phyloP scores from a whole-genome alignment of 2,329 filamentous ascomycete species.

The Cordyceps fumosorosea region DNA sequence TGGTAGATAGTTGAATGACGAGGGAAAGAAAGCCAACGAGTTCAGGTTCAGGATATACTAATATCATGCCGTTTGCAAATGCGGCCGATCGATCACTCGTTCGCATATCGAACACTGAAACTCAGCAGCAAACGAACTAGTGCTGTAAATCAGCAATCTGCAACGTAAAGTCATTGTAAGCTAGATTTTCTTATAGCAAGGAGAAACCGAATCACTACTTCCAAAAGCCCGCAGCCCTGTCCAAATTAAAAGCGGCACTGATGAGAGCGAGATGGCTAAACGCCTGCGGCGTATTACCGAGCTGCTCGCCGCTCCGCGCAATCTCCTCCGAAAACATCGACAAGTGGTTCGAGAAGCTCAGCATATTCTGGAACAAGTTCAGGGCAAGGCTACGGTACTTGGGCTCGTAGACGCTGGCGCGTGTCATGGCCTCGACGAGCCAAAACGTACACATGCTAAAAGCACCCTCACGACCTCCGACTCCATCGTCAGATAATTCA shows the following conservation, averaged over 20 bases:
- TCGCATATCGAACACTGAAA: too few relatives aligned
- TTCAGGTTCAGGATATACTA: too few relatives aligned
- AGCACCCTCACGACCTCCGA: slow-evolving; percentile 67
- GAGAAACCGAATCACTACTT: background rate
- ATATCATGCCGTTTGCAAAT: too few relatives aligned
- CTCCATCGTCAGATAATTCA: slow-evolving; percentile 60
- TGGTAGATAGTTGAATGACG: too few relatives aligned
- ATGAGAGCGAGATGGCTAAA: slow-evolving; percentile 72
- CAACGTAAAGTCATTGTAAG: background rate
- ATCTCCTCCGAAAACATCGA: slow-evolving; percentile 78
- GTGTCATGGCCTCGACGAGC: slow-evolving; percentile 71
- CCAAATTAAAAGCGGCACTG: slow-evolving; percentile 70
- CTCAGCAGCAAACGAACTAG: too few relatives aligned
- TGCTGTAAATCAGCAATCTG: too few relatives aligned
- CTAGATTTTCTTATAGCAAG: background rate
- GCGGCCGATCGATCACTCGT: too few relatives aligned
- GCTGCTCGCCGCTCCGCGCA: slow-evolving; percentile 64
- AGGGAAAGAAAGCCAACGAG: too few relatives aligned
- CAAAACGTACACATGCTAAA: slow-evolving; percentile 81
- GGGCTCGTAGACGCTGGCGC: slow-evolving; percentile 58
- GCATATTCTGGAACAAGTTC: slow-evolving; percentile 70
- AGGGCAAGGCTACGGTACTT: slow-evolving; percentile 57
- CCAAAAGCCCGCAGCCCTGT: slow-evolving; percentile 22
- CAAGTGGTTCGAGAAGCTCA: slow-evolving; percentile 69
- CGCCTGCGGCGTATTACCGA: slow-evolving; percentile 74